Base-by-base conservation (phyloP, 164 flowering plant genomes). In the Umbilicus rupestris region DNA sequence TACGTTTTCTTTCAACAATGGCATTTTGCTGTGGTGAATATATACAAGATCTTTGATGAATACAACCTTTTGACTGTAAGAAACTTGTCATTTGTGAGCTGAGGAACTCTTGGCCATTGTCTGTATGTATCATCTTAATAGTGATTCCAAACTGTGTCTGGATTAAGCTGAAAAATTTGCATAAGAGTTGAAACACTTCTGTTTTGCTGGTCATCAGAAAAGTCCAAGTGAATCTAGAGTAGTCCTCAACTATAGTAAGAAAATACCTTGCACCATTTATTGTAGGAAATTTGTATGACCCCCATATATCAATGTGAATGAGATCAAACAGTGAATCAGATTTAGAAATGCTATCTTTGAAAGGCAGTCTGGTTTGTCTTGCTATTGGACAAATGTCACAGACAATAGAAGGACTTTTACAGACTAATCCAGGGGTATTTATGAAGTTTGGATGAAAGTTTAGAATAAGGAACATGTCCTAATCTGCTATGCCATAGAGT, bases 381-480 rank as follows among this genome's bases (percentile, higher is more conserved):
- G 74, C 77, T 44, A 44, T 19, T 33, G 68, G 77, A 39, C 70
- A 76, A 50, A 73, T 62, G n/a, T 44, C 26, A 65, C 73, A 71
- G 67, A 33, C n/a, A 4, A 58, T 7, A 24, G 24, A 19, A 46
- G 3, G 19, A 58, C 22, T 10, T 65, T 46, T 16, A 22, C 3
- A 5, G 3, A 28, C 37, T 31, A 66, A 2, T 39, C 12, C 29
- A 55, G 63, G 47, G 35, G 26, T 37, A 20, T 64, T n/a, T 22
- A 60, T 37, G n/a, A 66, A 0, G 37, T 62, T 49, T 52, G n/a
- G 22, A 24, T 46, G 12, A 37, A 41, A 62, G 22, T 67, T 67
- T 42, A 1, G 6, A 5, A 58, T 65, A 55, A 7, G 71, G 70
- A 28, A 35, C 71, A 24, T 71, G 74, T 8, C 74, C 73, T 19